Conservation (phyloP, 331 rosid species). For the Rhamnella rubrinervis region DNA sequence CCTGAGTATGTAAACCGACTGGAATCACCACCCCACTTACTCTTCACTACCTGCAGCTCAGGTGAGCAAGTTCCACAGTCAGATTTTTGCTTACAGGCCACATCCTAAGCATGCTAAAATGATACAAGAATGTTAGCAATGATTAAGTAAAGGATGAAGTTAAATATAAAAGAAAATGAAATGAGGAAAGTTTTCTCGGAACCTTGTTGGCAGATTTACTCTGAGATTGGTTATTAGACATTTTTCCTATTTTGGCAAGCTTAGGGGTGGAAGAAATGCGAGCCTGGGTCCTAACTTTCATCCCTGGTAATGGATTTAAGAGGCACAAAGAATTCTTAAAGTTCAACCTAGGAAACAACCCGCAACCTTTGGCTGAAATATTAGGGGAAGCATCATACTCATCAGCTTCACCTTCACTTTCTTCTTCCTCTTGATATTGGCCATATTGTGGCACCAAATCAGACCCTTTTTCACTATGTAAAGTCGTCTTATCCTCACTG, state of each 20-base stretch:
- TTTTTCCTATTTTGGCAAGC: constrained; percentile 44
- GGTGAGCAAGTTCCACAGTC: constrained; percentile 35
- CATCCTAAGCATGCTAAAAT: constrained; percentile 55
- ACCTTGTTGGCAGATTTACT: constrained; percentile 71
- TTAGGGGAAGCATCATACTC: constrained; percentile 37
- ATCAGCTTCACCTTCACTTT: constrained; percentile 44
- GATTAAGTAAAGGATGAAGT: constrained; percentile 10
- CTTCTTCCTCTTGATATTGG: constrained; percentile 49
- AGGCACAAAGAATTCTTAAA: constrained; percentile 66
- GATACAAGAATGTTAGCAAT: constrained; percentile 16
- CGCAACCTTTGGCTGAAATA: constrained; percentile 72
- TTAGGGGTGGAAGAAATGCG: constrained; percentile 30
- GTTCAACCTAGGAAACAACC: constrained; percentile 61
- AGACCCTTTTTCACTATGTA: constrained; percentile 32
- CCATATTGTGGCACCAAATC: constrained; percentile 42
- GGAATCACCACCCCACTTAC: constrained; percentile 47
- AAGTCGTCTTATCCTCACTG: constrained; percentile 48
- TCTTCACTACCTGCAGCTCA: constrained; percentile 45
- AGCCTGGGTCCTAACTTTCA: constrained; percentile 47
- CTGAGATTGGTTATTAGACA: constrained; percentile 42
- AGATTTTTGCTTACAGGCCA: constrained; percentile 48
- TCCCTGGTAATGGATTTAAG: constrained; percentile 58
- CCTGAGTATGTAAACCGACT: constrained; percentile 51
- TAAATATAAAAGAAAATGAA: not conserved
- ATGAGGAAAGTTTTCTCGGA: constrained; percentile 12